Evolutionary conservation across 805 yeast genomes (phyloP).

Genomic region (Pichia phayaonensis): DNA sequence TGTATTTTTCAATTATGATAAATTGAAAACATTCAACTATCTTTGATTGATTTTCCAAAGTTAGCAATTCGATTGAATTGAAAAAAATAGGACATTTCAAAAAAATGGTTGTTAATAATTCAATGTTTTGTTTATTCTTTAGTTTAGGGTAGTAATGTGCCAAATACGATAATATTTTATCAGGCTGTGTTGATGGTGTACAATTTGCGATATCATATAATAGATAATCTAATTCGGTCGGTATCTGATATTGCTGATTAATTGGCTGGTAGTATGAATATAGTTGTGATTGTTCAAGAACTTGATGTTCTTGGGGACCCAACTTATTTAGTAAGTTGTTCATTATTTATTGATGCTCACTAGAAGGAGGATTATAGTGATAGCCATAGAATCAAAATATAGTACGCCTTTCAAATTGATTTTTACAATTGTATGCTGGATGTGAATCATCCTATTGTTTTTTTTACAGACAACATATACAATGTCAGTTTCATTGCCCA

Average conservation of each 20-base stretch:
- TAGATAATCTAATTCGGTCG: conserved; percentile 41
- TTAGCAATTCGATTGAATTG: conserved; percentile 14
- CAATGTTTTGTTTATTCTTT: conserved; percentile 39
- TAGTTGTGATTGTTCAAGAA: background rate
- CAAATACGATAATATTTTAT: conserved; percentile 35
- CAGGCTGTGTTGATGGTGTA: conserved; percentile 19
- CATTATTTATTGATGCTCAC: background rate
- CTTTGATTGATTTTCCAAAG: conserved; percentile 29
- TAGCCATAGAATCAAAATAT: background rate
- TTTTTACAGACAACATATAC: background rate
- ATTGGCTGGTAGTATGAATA: background rate
- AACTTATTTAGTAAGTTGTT: conserved; percentile 9
- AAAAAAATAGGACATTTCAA: conserved; percentile 35
- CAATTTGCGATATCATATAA: conserved; percentile 39
- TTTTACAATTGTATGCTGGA: background rate
- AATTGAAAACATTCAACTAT: conserved; percentile 43
- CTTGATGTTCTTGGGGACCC: conserved; percentile 21
- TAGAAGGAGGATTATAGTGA: background rate
- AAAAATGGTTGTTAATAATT: conserved; percentile 37
- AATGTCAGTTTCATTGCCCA: conserved; percentile 16
- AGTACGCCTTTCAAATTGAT: background rate
- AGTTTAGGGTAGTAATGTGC: conserved; percentile 45
- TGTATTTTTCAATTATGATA: conserved; percentile 37
- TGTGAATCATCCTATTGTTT: background rate
- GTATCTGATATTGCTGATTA: conserved; percentile 7